phyloP scores from a whole-genome alignment of 2,329 filamentous ascomycete genomes.

The Lojkania enalia region DNA sequence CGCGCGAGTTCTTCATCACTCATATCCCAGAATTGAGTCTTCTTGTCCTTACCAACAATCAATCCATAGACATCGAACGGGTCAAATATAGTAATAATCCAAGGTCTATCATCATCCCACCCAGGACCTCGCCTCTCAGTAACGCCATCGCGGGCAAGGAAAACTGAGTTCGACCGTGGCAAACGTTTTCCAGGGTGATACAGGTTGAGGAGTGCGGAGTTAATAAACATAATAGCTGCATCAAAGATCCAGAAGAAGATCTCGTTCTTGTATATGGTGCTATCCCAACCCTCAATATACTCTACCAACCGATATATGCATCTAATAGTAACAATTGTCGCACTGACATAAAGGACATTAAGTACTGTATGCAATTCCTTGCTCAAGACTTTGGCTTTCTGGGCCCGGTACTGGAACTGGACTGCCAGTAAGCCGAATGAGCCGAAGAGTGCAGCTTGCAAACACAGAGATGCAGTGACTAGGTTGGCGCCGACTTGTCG shows the following conservation, averaged over 20 bases:
- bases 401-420: slow-evolving; percentile 52
- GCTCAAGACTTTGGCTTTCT: slow-evolving; percentile 45
- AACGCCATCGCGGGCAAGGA: slow-evolving; percentile 55
- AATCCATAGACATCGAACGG: slow-evolving; percentile 43
- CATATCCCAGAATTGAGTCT: slow-evolving; percentile 45
- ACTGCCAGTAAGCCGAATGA: slow-evolving; percentile 54
- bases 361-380: slow-evolving; percentile 50
- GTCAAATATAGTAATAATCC: slow-evolving; percentile 46
- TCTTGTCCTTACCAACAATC: slow-evolving; percentile 34
- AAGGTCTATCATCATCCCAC: slow-evolving; percentile 52
- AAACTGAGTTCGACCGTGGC: slow-evolving; percentile 55
- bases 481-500: slow-evolving; percentile 50
- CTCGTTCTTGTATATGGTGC: slow-evolving; percentile 49
- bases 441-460: slow-evolving; percentile 56
- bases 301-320: slow-evolving; percentile 59
- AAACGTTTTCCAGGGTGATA: slow-evolving; percentile 56
- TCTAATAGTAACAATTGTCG: slow-evolving; percentile 51
- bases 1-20: slow-evolving; percentile 35
- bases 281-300: slow-evolving; percentile 48
- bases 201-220: slow-evolving; percentile 56
- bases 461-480: slow-evolving; percentile 54
- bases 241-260: slow-evolving; percentile 61
- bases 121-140: slow-evolving; percentile 57
- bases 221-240: slow-evolving; percentile 55
- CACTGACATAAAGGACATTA: slow-evolving; percentile 54